Evolutionary conservation across 164 flowering plant genomes (phyloP), one percentile per base, ranked within the genome.

Genomic region (Tetracentron sinense): DNA sequence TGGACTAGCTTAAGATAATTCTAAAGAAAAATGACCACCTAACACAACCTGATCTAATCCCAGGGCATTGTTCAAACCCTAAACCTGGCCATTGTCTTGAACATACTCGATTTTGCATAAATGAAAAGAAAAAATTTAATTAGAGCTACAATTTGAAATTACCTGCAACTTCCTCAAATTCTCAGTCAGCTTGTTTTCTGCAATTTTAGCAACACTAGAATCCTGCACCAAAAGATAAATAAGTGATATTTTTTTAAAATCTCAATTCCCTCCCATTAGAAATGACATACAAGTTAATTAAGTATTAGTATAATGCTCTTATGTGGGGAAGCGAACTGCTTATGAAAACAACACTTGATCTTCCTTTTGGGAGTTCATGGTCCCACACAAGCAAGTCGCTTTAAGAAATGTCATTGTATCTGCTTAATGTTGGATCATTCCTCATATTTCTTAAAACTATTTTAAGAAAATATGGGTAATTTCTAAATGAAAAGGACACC

Each of bases 131-230:
- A 47, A 27, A 29, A 8, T 6, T 6, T 20, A 22, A 38, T 22
- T 11, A 7, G 20, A 2, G 10, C 7, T 3, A 31, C n/a, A 3
- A 21, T 4, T 2, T 26, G 12, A 6, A 28, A 0, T 16, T 81
- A 87, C 97, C 96, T 92, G 84, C 72, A 88, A 67, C 72, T 85
- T 92, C 68, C 25, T 78, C 75, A 84, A 33, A 69, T 89, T 89
- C 29, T 92, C 93, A 15, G 71, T 77, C 61, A 92, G 83, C 80
- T 88, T 92, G 75, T 69, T 82, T 68, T 80, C 74, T 11, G 86
- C 84, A 71, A 77, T 64, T 63, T 71, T 84, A n/a, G 89, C 84
- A 27, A 25, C 68, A 55, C 78, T 75, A 14, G 84, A 7, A 60
- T 84, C 93, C 93, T 92, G 84, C 78, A 74, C 21, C 52, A 52